A percentile compares a stretch with the other conserved stretches of the same genome.
These are phyloP conservation scores for Xylaria sp. DNA, from an alignment of 2,329 filamentous ascomycete genomes.

Conservation along the genomic window DNA sequence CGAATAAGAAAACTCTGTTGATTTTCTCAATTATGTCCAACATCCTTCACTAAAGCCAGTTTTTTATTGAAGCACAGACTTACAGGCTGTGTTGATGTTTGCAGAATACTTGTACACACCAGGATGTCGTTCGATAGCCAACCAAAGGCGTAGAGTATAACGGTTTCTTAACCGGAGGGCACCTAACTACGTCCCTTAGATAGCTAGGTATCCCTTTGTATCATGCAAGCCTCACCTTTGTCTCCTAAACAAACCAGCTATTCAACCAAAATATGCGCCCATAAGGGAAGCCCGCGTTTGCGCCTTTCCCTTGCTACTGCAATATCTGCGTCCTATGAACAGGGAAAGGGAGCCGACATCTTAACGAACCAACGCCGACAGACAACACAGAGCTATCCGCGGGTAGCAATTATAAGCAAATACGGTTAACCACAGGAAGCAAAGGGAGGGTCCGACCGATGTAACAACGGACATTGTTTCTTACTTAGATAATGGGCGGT, in stretches of 20 bases:
- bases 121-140: neutral
- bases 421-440: slow-evolving; percentile 26
- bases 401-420: neutral
- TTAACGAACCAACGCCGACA: slow-evolving; percentile 1
- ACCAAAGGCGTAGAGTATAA: neutral
- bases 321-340: neutral
- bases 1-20: neutral
- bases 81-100: neutral
- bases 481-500: slow-evolving; percentile 9
- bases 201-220: neutral
- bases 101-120: neutral
- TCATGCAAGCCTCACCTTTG: neutral
- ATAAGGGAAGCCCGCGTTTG: slow-evolving; percentile 4
- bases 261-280: neutral
- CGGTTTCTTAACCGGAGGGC: neutral
- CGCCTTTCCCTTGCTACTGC: slow-evolving; percentile 3
- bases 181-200: neutral
- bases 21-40: neutral
- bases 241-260: neutral
- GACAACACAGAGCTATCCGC: neutral
- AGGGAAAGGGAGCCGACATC: slow-evolving; percentile 1
- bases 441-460: slow-evolving; percentile 15
- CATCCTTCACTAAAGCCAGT: neutral
- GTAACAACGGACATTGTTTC: slow-evolving; percentile 15
- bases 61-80: no score